These are phyloP conservation scores for Tricholomella constricta DNA, from an alignment of 768 basidiomycete genomes.

Conservation along the genomic window DNA sequence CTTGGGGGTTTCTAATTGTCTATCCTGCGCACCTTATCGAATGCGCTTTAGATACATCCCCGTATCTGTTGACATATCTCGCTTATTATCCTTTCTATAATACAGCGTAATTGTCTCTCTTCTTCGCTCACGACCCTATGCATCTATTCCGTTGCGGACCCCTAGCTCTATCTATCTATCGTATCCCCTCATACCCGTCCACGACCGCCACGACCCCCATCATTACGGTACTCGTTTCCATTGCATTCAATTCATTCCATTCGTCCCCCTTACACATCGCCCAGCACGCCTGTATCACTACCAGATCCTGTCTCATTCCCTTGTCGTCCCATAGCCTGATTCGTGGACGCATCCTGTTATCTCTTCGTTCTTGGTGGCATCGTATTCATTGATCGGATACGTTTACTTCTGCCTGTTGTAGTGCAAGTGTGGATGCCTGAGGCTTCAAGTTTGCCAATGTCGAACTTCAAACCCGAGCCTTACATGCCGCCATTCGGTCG, in stretches of 20 bases:
- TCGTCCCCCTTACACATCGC: neutral
- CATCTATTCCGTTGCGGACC: neutral
- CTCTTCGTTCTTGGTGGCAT: constrained; percentile 2
- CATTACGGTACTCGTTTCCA: neutral
- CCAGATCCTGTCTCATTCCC: neutral
- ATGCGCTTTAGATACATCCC: neutral
- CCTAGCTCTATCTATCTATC: neutral
- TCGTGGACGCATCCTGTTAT: constrained; percentile 1
- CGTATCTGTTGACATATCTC: neutral
- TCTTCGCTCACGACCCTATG: neutral
- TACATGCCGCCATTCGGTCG: too few species aligned
- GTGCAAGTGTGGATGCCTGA: too few species aligned
- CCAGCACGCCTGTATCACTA: constrained; percentile 6
- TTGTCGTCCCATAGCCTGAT: neutral
- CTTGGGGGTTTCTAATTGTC: constrained; percentile 42
- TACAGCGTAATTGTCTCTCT: constrained; percentile 3
- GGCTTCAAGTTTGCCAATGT: neutral
- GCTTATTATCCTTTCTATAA: constrained; percentile 6
- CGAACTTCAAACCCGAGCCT: neutral
- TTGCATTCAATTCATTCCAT: neutral
- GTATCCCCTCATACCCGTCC: constrained; percentile 1
- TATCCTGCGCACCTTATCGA: neutral
- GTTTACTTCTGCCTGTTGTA: too few species aligned
- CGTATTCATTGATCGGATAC: constrained; percentile 1
- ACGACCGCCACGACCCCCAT: constrained; percentile 1